Conservation (phyloP, 805 yeast species). For the Scheffersomyces ergatensis region DNA sequence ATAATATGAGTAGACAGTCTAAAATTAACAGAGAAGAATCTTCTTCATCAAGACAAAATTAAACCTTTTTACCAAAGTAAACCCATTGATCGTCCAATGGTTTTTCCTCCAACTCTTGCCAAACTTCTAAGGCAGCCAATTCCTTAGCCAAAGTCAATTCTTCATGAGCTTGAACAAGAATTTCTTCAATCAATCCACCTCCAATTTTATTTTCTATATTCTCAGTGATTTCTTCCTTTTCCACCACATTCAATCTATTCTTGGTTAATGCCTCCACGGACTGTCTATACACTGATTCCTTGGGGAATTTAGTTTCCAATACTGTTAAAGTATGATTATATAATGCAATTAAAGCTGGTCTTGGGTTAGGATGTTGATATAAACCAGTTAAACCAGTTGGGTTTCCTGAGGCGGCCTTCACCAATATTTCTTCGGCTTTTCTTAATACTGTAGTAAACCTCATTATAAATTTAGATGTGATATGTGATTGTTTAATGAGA, state of each 20-base stretch:
- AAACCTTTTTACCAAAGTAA: constrained; percentile 67
- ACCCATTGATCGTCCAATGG: constrained; percentile 84
- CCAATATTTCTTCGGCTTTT: constrained; percentile 51
- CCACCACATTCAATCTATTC: constrained; percentile 66
- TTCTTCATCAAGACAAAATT: too few relatives aligned
- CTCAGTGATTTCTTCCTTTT: constrained; percentile 56
- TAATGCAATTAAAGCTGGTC: constrained; percentile 70
- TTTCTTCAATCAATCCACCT: constrained; percentile 80
- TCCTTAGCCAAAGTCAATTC: constrained; percentile 68
- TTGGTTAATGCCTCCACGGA: constrained; percentile 71
- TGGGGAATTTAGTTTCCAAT: constrained; percentile 62
- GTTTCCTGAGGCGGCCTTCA: constrained; percentile 58
- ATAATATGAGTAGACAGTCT: too few relatives aligned
- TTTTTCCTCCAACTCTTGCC: constrained; percentile 81
- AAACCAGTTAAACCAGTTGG: constrained; percentile 84
- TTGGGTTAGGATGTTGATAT: constrained; percentile 77
- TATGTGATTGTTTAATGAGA: too few relatives aligned
- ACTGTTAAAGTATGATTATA: constrained; percentile 67
- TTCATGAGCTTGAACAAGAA: constrained; percentile 78
- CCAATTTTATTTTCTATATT: constrained; percentile 74
- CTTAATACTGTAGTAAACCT: constrained; percentile 40
- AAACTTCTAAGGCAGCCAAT: constrained; percentile 64
- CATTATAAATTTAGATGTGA: constrained; percentile 13
- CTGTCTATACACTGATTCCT: constrained; percentile 70
- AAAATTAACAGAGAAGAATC: too few relatives aligned